A percentile compares a stretch with the other conserved stretches of the same genome.
phyloP scores from a whole-genome alignment of 345 rosid genomes.

The Carallia pectinifolia region DNA sequence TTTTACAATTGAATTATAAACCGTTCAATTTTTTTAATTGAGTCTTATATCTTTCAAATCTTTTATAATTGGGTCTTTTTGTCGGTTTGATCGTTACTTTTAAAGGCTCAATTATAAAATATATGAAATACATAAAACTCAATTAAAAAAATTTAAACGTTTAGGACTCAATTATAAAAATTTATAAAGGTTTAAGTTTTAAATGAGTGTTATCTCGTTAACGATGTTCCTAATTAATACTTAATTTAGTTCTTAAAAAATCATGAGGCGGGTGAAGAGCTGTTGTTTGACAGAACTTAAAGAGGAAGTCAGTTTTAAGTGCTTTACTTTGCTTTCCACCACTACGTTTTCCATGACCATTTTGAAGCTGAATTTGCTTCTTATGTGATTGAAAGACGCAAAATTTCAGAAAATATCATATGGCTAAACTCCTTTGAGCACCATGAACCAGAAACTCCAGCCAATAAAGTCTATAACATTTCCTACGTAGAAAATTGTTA shows the following conservation, averaged over 20 bases:
- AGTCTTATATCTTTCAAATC: no score
- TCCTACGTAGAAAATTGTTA: constrained; percentile 6
- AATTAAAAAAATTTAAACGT: no score
- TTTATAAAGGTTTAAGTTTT: no score
- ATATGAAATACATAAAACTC: no score
- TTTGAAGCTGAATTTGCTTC: background rate
- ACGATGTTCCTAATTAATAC: background rate
- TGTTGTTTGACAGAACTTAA: background rate
- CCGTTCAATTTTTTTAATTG: no score
- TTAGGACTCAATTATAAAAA: no score
- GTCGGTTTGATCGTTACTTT: no score
- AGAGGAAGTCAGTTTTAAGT: background rate
- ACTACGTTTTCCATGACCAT: background rate
- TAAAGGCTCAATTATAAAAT: no score
- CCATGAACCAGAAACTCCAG: no score
- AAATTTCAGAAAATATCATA: background rate
- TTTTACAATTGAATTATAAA: no score
- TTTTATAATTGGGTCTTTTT: no score
- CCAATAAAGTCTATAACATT: background rate
- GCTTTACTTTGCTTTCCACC: background rate
- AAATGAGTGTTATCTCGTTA: background rate
- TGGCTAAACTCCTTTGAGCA: no score
- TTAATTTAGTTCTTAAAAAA: background rate
- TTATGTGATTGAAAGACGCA: background rate
- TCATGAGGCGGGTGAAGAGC: background rate